Evolutionary conservation across 2,329 filamentous ascomycete genomes (phyloP).

Genomic region (Aurifilum marmelostoma): DNA sequence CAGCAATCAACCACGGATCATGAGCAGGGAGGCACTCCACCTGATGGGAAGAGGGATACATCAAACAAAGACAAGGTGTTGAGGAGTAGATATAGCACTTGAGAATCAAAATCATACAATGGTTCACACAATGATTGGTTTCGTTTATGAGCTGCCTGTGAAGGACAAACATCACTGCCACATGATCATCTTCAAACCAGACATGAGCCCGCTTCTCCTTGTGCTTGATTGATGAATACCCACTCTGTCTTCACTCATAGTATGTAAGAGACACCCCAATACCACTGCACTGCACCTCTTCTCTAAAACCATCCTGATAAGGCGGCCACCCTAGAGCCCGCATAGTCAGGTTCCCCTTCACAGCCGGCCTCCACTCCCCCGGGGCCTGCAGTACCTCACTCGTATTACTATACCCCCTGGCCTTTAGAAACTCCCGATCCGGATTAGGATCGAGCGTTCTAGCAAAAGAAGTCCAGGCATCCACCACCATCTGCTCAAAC

Average conservation of each 20-base stretch:
- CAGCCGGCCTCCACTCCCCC: constrained; percentile 42
- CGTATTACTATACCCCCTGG: constrained; percentile 44
- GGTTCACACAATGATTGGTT: not conserved
- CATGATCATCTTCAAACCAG: not conserved
- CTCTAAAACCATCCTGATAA: constrained; percentile 46
- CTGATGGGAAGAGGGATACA: not conserved
- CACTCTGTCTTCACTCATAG: constrained; percentile 37
- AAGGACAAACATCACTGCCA: not conserved
- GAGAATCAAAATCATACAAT: not conserved
- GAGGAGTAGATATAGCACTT: not conserved
- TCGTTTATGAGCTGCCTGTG: too few relatives aligned
- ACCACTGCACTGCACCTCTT: constrained; percentile 54
- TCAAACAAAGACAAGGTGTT: not conserved
- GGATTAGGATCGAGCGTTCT: constrained; percentile 56
- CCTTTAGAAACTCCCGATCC: constrained; percentile 46
- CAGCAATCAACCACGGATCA: not conserved
- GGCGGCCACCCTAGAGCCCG: constrained; percentile 51
- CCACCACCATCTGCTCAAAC: constrained; percentile 45
- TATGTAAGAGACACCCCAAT: constrained; percentile 50
- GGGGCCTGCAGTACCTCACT: constrained; percentile 33
- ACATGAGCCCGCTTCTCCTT: not conserved
- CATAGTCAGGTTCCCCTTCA: constrained; percentile 44
- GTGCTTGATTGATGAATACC: not conserved
- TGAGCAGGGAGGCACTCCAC: not conserved
- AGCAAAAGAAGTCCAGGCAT: constrained; percentile 56